phyloP scores from a whole-genome alignment of 805 yeast species.

The Henningerozyma blattae region DNA sequence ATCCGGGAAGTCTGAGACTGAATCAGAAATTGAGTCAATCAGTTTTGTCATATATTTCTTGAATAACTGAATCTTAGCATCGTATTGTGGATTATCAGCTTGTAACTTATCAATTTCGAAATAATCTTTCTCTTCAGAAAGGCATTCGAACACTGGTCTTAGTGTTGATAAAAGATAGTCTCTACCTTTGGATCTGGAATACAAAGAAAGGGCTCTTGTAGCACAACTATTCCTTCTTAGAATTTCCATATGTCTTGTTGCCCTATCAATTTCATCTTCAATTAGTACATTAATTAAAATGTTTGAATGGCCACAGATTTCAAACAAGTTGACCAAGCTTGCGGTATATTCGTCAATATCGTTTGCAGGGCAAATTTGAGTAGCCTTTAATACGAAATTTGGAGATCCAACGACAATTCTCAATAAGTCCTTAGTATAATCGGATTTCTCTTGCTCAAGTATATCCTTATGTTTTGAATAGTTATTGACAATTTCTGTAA shows the following conservation, averaged over 20 bases:
- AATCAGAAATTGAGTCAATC: conserved; percentile 47
- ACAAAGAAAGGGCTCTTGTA: conserved; percentile 60
- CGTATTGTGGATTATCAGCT: conserved; percentile 28
- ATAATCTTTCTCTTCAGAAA: conserved; percentile 36
- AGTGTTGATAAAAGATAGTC: conserved; percentile 43
- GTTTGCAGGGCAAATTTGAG: conserved; percentile 49
- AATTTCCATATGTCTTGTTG: conserved; percentile 56
- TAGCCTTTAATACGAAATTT: conserved; percentile 38
- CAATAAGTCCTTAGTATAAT: conserved; percentile 22
- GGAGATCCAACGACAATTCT: conserved; percentile 26
- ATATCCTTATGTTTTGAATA: conserved; percentile 17
- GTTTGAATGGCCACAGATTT: conserved; percentile 30
- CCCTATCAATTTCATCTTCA: conserved; percentile 47
- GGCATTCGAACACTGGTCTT: conserved; percentile 42
- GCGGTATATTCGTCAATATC: conserved; percentile 65
- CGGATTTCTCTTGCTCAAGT: conserved; percentile 17
- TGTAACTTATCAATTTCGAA: conserved; percentile 54
- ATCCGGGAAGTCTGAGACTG: conserved; percentile 49
- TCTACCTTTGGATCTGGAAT: conserved; percentile 55
- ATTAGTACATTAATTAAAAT: conserved; percentile 43
- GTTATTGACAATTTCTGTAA: conserved; percentile 46
- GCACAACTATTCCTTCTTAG: conserved; percentile 75
- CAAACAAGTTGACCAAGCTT: conserved; percentile 45
- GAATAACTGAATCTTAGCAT: conserved; percentile 33
- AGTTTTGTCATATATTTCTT: conserved; percentile 43